Evolutionary conservation across 345 rosid species (phyloP).

Genomic region (Hypericum androsaemum): DNA sequence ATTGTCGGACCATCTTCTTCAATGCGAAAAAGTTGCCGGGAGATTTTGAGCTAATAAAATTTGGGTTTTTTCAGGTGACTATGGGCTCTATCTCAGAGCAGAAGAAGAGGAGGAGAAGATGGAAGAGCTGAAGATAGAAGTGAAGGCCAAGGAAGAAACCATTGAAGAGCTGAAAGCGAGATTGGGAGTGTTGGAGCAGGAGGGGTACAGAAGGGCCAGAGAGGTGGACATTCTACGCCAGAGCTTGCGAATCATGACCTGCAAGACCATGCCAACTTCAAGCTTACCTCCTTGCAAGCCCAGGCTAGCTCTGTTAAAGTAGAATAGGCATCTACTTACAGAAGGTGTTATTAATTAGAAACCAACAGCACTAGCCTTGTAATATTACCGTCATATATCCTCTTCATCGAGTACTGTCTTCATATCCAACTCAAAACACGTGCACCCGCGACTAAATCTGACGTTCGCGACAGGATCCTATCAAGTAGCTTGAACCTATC

Average conservation of each 20-base stretch:
- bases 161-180: constrained; percentile 36
- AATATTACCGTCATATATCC: no score
- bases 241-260: constrained; percentile 50
- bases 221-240: constrained; percentile 68
- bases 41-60: no score
- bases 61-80: constrained; percentile 19
- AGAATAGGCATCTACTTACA: no score
- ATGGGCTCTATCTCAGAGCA: constrained; percentile 29
- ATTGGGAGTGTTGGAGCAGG: constrained; percentile 35
- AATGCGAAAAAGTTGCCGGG: no score
- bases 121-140: constrained; percentile 51
- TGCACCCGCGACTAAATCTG: no score
- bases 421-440: no score
- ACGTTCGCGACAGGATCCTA: no score
- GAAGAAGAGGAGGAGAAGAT: constrained; percentile 31
- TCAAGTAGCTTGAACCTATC: no score
- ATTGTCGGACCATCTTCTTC: no score
- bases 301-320: constrained; percentile 7
- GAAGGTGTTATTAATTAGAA: no score
- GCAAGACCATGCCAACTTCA: constrained; percentile 10
- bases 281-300: constrained; percentile 6
- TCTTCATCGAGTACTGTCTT: no score
- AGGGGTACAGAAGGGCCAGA: constrained; percentile 36
- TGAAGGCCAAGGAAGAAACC: constrained; percentile 36
- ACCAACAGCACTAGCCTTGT: no score